Conservation (phyloP, 805 yeast species). For the Yamadazyma paraphyllophila region DNA sequence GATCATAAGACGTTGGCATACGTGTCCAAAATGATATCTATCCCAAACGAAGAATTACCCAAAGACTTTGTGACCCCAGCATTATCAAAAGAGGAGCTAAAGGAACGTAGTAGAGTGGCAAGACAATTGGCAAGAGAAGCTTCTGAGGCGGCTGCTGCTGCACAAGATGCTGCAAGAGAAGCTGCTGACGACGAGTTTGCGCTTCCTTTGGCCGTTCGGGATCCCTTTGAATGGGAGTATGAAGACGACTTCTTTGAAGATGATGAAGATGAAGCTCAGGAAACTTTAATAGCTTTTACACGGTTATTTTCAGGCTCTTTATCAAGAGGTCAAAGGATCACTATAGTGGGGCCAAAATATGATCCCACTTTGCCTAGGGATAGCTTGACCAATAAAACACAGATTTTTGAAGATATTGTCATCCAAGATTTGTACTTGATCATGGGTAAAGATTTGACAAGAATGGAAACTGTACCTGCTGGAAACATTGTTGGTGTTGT, state of each 20-base stretch:
- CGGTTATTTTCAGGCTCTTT: slow-evolving; percentile 86
- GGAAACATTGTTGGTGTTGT: slow-evolving; percentile 95
- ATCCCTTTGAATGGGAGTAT: slow-evolving; percentile 43
- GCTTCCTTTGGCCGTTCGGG: slow-evolving; percentile 25
- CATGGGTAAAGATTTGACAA: slow-evolving; percentile 89
- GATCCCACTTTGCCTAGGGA: slow-evolving; percentile 52
- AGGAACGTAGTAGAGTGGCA: slow-evolving; percentile 62
- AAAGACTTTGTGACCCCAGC: slow-evolving; percentile 35
- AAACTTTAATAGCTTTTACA: slow-evolving; percentile 81
- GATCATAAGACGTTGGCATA: slow-evolving; percentile 54
- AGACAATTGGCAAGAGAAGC: slow-evolving; percentile 68
- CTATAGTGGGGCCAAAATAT: slow-evolving; percentile 84
- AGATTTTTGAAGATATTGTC: slow-evolving; percentile 54
- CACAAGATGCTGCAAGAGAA: slow-evolving; percentile 22
- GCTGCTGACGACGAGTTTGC: slow-evolving; percentile 24
- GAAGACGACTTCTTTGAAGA: slow-evolving; percentile 50
- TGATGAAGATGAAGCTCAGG: slow-evolving; percentile 49
- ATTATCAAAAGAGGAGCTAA: slow-evolving; percentile 53
- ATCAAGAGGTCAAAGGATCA: slow-evolving; percentile 67
- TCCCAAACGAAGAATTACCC: slow-evolving; percentile 82
- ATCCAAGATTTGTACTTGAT: slow-evolving; percentile 72
- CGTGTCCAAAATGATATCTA: slow-evolving; percentile 84
- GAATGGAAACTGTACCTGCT: slow-evolving; percentile 80
- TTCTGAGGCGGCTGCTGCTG: slow-evolving; percentile 46
- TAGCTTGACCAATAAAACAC: slow-evolving; percentile 42